Conservation (phyloP, 345 rosid species). For the Aquilaria sinensis region DNA sequence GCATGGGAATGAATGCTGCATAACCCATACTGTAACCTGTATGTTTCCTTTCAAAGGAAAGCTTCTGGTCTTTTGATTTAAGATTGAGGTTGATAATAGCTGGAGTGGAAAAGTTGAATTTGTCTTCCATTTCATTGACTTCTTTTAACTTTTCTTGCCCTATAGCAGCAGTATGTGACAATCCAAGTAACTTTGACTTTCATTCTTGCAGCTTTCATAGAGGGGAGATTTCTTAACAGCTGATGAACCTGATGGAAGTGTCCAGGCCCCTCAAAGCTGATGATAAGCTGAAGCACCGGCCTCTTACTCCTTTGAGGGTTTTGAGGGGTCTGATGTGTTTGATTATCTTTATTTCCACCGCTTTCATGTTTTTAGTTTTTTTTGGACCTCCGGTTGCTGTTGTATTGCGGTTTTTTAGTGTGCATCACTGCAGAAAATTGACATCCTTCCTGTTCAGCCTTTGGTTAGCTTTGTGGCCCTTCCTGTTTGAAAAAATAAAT, state of each 20-base stretch:
- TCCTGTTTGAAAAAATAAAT: conserved; percentile 68
- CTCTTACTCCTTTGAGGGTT: conserved; percentile 54
- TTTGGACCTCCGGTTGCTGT: conserved; percentile 43
- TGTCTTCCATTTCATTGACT: no score
- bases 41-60: no score
- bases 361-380: conserved; percentile 60
- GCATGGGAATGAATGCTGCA: no score
- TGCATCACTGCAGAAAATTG: conserved; percentile 48
- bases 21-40: no score
- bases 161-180: no score
- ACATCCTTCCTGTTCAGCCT: conserved; percentile 51
- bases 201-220: conserved; percentile 31
- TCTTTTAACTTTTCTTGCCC: no score
- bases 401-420: conserved; percentile 36
- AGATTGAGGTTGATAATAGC: no score
- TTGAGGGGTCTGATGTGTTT: conserved; percentile 60
- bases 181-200: conserved; percentile 18
- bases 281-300: conserved; percentile 39
- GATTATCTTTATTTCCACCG: conserved; percentile 55
- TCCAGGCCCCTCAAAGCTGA: conserved; percentile 29
- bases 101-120: no score
- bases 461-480: conserved; percentile 86
- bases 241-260: conserved; percentile 40
- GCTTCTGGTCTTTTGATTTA: no score
- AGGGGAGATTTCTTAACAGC: conserved; percentile 11